phyloP scores from a whole-genome alignment of 2,329 filamentous ascomycete species.

The Anisogramma anomala region DNA sequence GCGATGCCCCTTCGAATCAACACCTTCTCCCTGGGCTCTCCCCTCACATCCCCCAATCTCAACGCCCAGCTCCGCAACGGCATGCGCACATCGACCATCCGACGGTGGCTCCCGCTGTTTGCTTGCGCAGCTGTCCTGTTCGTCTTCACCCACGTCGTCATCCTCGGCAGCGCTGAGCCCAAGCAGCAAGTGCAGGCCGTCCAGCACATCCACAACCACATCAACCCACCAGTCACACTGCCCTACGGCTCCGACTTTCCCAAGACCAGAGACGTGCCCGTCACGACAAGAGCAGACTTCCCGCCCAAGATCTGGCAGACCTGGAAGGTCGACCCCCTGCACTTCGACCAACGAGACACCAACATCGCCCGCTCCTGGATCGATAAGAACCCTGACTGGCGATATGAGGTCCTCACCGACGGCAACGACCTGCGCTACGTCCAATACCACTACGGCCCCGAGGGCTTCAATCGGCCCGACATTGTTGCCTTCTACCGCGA shows the following conservation, averaged over 20 bases:
- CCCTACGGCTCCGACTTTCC: constrained; percentile 13
- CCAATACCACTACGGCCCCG: constrained; percentile 53
- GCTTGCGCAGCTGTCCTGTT: constrained; percentile 33
- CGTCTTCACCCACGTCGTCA: constrained; percentile 22
- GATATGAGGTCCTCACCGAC: constrained; percentile 61
- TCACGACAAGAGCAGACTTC: constrained; percentile 44
- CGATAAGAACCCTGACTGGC: constrained; percentile 51
- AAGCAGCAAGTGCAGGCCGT: constrained; percentile 17
- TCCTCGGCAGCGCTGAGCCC: neutral
- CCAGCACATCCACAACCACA: constrained; percentile 33
- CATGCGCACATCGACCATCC: constrained; percentile 17
- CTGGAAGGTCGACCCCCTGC: constrained; percentile 59
- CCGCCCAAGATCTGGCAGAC: constrained; percentile 65
- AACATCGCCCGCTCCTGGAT: constrained; percentile 53
- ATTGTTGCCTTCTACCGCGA: constrained; percentile 50
- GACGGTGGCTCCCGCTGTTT: constrained; percentile 34
- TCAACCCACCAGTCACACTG: constrained; percentile 16
- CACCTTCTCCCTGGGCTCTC: constrained; percentile 11
- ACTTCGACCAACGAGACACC: constrained; percentile 53
- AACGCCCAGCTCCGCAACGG: constrained; percentile 20
- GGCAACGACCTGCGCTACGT: constrained; percentile 56
- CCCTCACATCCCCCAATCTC: constrained; percentile 18
- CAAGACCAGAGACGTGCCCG: constrained; percentile 34
- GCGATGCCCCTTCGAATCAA: constrained; percentile 4
- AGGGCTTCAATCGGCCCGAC: constrained; percentile 54